Conservation (phyloP, 2,329 filamentous ascomycete species). For the Achaetomium macrosporum region DNA sequence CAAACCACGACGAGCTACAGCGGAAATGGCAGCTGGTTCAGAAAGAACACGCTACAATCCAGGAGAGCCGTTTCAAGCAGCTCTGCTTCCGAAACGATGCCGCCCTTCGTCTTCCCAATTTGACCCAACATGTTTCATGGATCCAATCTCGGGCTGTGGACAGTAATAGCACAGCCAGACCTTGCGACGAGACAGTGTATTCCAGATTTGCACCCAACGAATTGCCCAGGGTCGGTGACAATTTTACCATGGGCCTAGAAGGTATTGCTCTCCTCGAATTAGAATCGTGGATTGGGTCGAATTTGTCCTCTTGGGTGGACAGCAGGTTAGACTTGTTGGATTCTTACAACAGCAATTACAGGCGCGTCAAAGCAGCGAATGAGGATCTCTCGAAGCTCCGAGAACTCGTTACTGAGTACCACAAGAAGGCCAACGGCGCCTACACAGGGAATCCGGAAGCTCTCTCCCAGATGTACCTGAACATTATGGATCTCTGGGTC, state of each 20-base stretch:
- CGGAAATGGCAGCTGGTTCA: slow-evolving; percentile 7
- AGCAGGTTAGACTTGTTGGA: neutral
- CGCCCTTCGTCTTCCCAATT: slow-evolving; percentile 3
- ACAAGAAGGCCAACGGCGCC: neutral
- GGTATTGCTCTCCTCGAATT: slow-evolving; percentile 12
- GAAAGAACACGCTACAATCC: neutral
- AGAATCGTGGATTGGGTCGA: slow-evolving; percentile 17
- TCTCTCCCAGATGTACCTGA: slow-evolving; percentile 17
- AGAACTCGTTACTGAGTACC: slow-evolving; percentile 7
- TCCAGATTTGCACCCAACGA: neutral
- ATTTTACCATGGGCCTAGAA: neutral
- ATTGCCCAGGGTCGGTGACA: neutral
- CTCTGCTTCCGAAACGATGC: slow-evolving; percentile 14
- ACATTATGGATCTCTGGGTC: slow-evolving; percentile 20
- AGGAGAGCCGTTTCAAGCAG: neutral
- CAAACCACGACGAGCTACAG: neutral
- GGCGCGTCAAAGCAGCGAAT: neutral
- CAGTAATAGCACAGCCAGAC: neutral
- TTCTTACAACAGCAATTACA: neutral
- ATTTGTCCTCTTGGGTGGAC: slow-evolving; percentile 8
- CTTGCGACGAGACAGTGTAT: slow-evolving; percentile 10
- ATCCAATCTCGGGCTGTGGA: slow-evolving; percentile 6
- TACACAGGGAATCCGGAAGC: slow-evolving; percentile 15
- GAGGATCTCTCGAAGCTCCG: slow-evolving; percentile 1
- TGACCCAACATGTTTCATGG: slow-evolving; percentile 12